Evolutionary conservation across 345 rosid species (phyloP), one percentile per base, ranked within the genome.

Genomic region (Populus nigra): DNA sequence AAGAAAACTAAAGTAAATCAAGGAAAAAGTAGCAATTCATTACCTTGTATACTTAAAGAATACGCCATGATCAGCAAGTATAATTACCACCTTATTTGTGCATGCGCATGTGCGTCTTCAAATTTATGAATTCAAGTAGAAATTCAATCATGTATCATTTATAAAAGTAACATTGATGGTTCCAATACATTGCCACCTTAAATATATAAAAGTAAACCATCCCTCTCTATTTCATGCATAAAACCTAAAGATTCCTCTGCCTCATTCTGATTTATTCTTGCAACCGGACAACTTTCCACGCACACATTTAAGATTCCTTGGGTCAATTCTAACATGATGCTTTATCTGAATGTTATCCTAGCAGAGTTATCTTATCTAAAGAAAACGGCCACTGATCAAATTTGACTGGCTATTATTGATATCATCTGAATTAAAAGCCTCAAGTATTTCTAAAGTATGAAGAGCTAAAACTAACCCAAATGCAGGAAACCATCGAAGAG

Each of bases 401-500:
- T 47, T 47, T 3, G 50, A 47, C 50, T 4, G 50, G 18, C 50
- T 47, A 47, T 47, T 47, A 47, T 39, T 8, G 43, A 39, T 39
- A 8, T 47, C 50, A 47, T 47, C 50, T 47, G 50, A 47, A 47
- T 47, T 47, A 47, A 4, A 47, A 47, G 50, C 50, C 50, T 47
- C 17, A 27, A 38, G 22, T 10, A 35, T 5, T 69, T 9, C 13
- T 65, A 55, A 35, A 77, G 59, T 45, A 66, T 33, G 43, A 49
- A 78, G 35, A 75, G 71, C 50, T 47, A 47, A 74, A 65, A 86
- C 98, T 88, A 75, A 90, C 98, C 98, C 97, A 33, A 73, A 90
- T 73, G 85, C 78, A 61, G 96, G 97, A 83, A 95, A 95, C 96
- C 96, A 95, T 72, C 59, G 84, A 79, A 95, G 91, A 71, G 95